These are phyloP conservation scores for Daldinia sp. DNA, from an alignment of 2,329 filamentous ascomycete species.

Conservation along the genomic window DNA sequence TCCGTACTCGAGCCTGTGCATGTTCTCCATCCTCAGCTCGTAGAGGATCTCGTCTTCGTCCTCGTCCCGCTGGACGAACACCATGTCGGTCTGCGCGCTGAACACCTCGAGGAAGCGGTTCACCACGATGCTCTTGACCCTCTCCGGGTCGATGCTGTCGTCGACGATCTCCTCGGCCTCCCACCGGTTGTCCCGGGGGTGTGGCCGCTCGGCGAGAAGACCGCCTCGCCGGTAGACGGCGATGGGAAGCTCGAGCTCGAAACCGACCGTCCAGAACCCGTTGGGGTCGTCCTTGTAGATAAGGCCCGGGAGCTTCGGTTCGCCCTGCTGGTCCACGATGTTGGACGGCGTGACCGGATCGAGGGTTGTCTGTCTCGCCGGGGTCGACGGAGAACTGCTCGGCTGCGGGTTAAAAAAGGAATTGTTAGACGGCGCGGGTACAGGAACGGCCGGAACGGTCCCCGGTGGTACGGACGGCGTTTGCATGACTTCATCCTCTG, in stretches of 20 bases:
- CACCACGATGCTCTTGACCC: not conserved
- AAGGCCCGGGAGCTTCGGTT: not conserved
- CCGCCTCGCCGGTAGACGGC: conserved; percentile 10
- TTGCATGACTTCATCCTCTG: too few relatives aligned
- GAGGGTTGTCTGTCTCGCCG: not conserved
- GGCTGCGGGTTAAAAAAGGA: too few relatives aligned
- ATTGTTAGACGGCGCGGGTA: too few relatives aligned
- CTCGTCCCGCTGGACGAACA: conserved; percentile 16
- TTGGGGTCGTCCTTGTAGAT: not conserved
- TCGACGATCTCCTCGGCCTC: not conserved
- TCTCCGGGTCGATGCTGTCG: not conserved
- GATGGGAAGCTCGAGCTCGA: conserved; percentile 37
- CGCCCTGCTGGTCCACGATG: not conserved
- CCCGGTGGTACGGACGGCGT: not conserved
- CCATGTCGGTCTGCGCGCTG: conserved; percentile 17
- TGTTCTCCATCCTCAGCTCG: not conserved
- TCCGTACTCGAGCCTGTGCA: conserved; percentile 2
- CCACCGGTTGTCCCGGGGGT: conserved; percentile 19
- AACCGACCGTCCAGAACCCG: conserved; percentile 20
- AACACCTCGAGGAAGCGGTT: conserved; percentile 5
- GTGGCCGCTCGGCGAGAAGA: not conserved
- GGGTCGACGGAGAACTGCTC: too few relatives aligned
- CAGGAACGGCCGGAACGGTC: too few relatives aligned
- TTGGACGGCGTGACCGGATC: not conserved
- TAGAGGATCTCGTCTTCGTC: conserved; percentile 7